Evolutionary conservation across 169 alveolate species (phyloP).

Genomic region (Babesia ovata): DNA sequence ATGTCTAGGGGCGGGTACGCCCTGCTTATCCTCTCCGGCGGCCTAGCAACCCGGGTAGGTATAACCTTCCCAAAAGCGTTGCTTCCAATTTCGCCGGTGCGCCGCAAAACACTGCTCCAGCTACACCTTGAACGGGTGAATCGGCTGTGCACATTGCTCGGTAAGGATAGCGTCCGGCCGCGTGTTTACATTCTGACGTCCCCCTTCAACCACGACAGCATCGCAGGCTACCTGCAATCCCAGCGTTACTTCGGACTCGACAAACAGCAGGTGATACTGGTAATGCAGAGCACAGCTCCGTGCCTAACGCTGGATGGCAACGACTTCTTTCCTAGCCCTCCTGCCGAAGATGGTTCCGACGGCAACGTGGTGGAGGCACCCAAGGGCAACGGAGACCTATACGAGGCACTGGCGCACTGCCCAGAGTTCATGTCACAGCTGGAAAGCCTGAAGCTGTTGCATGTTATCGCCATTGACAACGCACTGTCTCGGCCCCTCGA

Average conservation of each 20-base stretch:
- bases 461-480: conserved; percentile 64
- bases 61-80: conserved; percentile 61
- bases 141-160: conserved; percentile 43
- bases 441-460: conserved; percentile 20
- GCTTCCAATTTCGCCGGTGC: conserved; percentile 67
- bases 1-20: conserved; percentile 62
- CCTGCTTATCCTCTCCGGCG: conserved; percentile 77
- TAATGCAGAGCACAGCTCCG: conserved; percentile 68
- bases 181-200: conserved; percentile 73
- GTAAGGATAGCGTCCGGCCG: conserved; percentile 21
- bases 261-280: conserved; percentile 46
- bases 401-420: conserved; percentile 61
- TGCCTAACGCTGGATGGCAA: conserved; percentile 17
- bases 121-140: conserved; percentile 66
- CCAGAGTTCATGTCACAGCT: conserved; percentile 31
- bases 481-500: conserved; percentile 57
- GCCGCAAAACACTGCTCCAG: conserved; percentile 72
- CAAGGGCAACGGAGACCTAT: conserved; percentile 76
- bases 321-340: conserved; percentile 9
- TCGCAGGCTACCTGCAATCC: conserved; percentile 53
- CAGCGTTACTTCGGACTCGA: conserved; percentile 65
- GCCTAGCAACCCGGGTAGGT: conserved; percentile 72
- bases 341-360: background rate
- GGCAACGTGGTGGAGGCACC: conserved; percentile 41
- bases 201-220: conserved; percentile 61